Evolutionary conservation across 345 rosid species (phyloP), one percentile per base, ranked within the genome.

Genomic region (Carallia brachiata): DNA sequence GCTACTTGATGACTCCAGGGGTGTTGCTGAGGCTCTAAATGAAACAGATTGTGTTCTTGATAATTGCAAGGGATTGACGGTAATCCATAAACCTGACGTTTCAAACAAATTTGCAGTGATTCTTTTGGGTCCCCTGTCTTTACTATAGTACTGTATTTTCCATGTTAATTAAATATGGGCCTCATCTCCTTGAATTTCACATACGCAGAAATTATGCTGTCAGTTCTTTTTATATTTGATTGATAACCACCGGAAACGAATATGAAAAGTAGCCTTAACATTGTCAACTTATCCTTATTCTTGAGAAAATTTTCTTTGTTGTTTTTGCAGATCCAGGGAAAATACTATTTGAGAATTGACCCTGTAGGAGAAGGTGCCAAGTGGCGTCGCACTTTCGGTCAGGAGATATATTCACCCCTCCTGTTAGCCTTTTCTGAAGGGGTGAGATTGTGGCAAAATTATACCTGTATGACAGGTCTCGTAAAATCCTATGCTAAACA

Each of bases 341-440:
- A 93, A 74, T 91, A 89, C 68, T 93, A 91, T 76, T 91, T 77
- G 80, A 82, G 91, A 84, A 83, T 91, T 66, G 98, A 93, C 64
- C 85, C 85, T n/a, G 64, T 87, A 16, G 97, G 98, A 75, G 88
- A 87, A 73, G 98, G 97, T 78, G 93, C 98, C 40, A 89, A 87
- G 77, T 93, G 98, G 98, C 94, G 98, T 63, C 88, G 94, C 65
- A 71, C 94, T 63, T 87, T 88, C 70, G 94, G 98, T 61, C 96
- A 93, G 79, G 96, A 93, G 82, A 88, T 93, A 82, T 93, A 91
- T 84, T 93, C 98, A 12, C 98, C 97, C 9, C 87, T 91, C 65
- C 77, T 93, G 62, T 80, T 93, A 73, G 98, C 97, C 55, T 89
- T 93, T 79, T 77, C 92, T 57, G 85, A 89, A 75, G 89, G 88